phyloP scores from a whole-genome alignment of 225 moss, liverwort and hornwort species.

The Climacium dendroides region DNA sequence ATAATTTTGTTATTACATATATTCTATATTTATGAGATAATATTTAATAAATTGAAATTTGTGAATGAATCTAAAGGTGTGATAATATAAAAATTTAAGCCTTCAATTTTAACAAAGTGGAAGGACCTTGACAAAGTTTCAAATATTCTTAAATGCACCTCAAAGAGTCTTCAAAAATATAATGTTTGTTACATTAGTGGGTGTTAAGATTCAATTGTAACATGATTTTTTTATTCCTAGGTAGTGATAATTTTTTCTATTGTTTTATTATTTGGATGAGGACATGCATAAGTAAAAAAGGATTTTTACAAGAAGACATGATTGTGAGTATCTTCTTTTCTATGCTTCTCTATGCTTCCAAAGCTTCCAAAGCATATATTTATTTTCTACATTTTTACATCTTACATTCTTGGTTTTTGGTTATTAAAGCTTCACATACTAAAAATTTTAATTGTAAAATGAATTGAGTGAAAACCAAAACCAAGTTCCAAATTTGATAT shows the following conservation, averaged over 20 bases:
- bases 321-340: background rate
- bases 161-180: background rate
- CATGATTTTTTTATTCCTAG: fast-evolving
- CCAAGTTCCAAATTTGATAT: too few relatives aligned
- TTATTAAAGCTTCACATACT: background rate
- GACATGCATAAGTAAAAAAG: background rate
- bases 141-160: background rate
- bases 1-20: background rate
- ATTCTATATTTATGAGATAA: background rate
- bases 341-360: background rate
- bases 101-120: background rate
- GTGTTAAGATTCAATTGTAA: background rate
- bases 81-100: background rate
- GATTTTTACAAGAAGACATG: background rate
- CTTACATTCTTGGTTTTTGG: background rate
- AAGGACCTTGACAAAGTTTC: background rate
- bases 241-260: background rate
- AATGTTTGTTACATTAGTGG: background rate
- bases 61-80: background rate
- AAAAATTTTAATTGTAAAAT: background rate
- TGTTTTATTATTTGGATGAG: background rate
- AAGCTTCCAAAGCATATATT: background rate
- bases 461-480: background rate
- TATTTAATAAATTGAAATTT: background rate
- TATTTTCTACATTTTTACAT: background rate